These are phyloP conservation scores for Quercus berberidifolia DNA, from an alignment of 306 rosid genomes.

Conservation along the genomic window DNA sequence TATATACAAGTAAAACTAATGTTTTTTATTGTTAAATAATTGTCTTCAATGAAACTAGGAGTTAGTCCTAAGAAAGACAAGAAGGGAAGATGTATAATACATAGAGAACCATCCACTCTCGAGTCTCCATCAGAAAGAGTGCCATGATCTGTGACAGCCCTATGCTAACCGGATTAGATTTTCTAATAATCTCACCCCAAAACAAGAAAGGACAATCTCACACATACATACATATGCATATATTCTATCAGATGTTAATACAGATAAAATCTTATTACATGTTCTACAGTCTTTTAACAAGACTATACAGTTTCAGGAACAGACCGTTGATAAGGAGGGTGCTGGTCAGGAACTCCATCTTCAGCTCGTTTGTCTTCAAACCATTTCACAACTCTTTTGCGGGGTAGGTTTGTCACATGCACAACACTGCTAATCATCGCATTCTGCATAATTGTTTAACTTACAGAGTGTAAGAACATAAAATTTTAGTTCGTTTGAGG, in stretches of 20 bases:
- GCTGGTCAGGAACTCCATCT: constrained; percentile 72
- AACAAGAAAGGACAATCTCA: too few relatives aligned
- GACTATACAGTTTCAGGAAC: constrained; percentile 28
- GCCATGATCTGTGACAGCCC: not conserved
- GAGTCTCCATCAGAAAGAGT: not conserved
- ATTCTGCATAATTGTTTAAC: constrained; percentile 53
- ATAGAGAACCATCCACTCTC: not conserved
- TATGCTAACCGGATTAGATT: too few relatives aligned
- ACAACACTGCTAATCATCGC: constrained; percentile 77
- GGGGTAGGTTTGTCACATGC: constrained; percentile 85
- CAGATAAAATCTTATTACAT: not conserved
- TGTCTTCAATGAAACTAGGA: too few relatives aligned
- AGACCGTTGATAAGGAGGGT: constrained; percentile 58
- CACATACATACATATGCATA: too few relatives aligned
- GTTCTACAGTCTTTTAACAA: constrained; percentile 2
- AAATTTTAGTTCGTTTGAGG: not conserved
- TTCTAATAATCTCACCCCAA: too few relatives aligned
- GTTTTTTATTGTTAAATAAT: too few relatives aligned
- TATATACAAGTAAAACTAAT: too few relatives aligned
- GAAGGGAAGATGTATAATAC: too few relatives aligned
- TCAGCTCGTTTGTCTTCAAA: constrained; percentile 85
- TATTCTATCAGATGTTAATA: not conserved
- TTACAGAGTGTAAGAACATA: not conserved
- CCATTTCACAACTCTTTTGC: constrained; percentile 79
- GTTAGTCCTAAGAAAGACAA: too few relatives aligned